Percentiles rank a stretch among this genome's conserved stretches.
phyloP scores from a whole-genome alignment of 169 alveolate species.

The Theileria annulata region DNA sequence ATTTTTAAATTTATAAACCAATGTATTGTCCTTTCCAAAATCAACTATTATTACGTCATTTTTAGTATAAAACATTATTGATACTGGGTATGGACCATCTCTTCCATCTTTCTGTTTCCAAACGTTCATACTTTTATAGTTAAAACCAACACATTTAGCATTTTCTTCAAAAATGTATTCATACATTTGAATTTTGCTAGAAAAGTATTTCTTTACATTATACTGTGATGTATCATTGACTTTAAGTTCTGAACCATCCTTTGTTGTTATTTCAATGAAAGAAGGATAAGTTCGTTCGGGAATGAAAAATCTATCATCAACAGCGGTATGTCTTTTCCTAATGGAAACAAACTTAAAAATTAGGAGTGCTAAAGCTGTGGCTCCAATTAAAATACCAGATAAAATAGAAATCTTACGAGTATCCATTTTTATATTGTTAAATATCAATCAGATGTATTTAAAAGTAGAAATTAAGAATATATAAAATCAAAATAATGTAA shows the following conservation, averaged over 20 bases:
- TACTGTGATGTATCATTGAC: neutral
- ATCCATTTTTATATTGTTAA: neutral
- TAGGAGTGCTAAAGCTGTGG: neutral
- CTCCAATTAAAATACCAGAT: neutral
- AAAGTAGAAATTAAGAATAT: no score
- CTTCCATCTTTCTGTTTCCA: neutral
- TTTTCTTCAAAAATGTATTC: neutral
- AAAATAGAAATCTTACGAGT: neutral
- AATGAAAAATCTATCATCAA: neutral
- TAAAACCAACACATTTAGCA: neutral
- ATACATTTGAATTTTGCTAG: neutral
- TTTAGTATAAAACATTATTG: neutral
- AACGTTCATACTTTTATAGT: neutral
- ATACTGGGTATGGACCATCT: neutral
- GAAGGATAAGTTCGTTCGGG: neutral
- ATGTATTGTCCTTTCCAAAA: neutral
- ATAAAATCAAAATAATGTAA: no score
- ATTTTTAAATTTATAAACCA: neutral
- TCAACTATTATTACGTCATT: neutral
- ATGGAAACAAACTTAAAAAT: neutral
- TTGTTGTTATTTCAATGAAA: neutral
- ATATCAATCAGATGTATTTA: no score
- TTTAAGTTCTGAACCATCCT: neutral
- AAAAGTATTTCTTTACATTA: neutral
- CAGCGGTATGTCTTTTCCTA: neutral